These are phyloP conservation scores for Talaromyces trachyspermus DNA, from an alignment of 495 filamentous ascomycete species.

Conservation along the genomic window DNA sequence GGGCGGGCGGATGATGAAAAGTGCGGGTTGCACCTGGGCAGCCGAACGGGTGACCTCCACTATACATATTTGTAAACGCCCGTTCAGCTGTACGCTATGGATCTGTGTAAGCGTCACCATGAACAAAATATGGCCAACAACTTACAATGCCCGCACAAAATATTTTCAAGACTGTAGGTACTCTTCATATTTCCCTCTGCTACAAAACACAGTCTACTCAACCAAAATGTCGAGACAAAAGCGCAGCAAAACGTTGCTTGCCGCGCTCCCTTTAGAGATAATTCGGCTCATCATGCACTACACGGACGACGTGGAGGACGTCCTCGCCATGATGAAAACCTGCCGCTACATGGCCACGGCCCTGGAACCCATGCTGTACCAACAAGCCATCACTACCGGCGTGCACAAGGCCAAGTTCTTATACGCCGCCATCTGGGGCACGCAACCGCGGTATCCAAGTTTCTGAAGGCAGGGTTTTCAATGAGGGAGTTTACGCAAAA, in stretches of 20 bases:
- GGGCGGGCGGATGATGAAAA: too few relatives aligned
- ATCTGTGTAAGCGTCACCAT: too few relatives aligned
- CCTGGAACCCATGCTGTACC: background rate
- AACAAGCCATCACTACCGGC: background rate
- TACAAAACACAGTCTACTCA: too few relatives aligned
- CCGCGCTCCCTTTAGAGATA: background rate
- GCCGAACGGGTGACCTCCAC: too few relatives aligned
- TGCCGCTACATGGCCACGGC: background rate
- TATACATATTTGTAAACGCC: too few relatives aligned
- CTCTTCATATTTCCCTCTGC: too few relatives aligned
- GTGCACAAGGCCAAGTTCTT: background rate
- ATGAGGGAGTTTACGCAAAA: background rate
- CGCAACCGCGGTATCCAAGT: background rate
- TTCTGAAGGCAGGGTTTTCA: background rate
- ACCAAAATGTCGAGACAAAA: too few relatives aligned
- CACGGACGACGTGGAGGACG: background rate
- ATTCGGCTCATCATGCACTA: background rate
- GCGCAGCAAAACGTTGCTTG: background rate
- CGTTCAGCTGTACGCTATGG: too few relatives aligned
- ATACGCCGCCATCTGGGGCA: background rate
- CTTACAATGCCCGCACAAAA: too few relatives aligned
- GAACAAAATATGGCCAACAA: too few relatives aligned
- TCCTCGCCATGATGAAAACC: background rate
- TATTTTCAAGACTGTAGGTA: too few relatives aligned
- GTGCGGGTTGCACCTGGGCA: too few relatives aligned